A percentile compares a stretch with the other conserved stretches of the same genome.
Conservation (phyloP, 1,284 basidiomycete species). For the Malassezia brasiliensis region DNA sequence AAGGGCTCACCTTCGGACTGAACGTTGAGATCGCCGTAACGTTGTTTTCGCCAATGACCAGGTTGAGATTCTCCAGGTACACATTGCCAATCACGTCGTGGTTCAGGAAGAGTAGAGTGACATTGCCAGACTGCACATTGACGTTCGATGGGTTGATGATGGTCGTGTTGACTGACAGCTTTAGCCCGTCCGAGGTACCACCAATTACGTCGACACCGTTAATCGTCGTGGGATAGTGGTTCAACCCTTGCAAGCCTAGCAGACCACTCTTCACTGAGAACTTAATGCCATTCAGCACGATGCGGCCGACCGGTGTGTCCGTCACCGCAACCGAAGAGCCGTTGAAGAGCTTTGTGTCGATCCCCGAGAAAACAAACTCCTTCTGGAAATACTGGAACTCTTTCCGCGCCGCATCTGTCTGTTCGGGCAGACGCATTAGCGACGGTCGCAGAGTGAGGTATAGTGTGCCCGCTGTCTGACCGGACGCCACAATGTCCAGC, state of each 20-base stretch:
- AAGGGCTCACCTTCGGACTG: conserved; percentile 58
- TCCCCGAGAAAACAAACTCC: conserved; percentile 51
- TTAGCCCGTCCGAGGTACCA: conserved; percentile 59
- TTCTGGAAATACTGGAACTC: conserved; percentile 45
- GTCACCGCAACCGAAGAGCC: conserved; percentile 61
- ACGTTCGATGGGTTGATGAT: conserved; percentile 66
- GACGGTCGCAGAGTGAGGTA: conserved; percentile 59
- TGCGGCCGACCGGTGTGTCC: conserved; percentile 59
- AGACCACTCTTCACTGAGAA: conserved; percentile 64
- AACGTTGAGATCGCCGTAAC: conserved; percentile 36
- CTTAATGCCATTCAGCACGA: conserved; percentile 63
- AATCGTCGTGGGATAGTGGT: conserved; percentile 56
- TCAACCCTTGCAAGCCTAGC: conserved; percentile 59
- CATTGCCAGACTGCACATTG: conserved; percentile 51
- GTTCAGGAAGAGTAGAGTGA: conserved; percentile 55
- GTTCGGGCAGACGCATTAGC: conserved; percentile 54
- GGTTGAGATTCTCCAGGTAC: conserved; percentile 30
- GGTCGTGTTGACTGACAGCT: conserved; percentile 55
- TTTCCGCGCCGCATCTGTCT: conserved; percentile 51
- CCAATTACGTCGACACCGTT: conserved; percentile 61
- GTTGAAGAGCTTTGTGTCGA: conserved; percentile 57
- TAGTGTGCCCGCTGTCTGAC: conserved; percentile 60
- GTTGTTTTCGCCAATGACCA: conserved; percentile 36
- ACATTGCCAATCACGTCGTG: conserved; percentile 43
- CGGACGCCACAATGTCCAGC: conserved; percentile 43